Evolutionary conservation across 306 rosid genomes (phyloP), one percentile per base, ranked within the genome.

Genomic region (Glycine tomentella): DNA sequence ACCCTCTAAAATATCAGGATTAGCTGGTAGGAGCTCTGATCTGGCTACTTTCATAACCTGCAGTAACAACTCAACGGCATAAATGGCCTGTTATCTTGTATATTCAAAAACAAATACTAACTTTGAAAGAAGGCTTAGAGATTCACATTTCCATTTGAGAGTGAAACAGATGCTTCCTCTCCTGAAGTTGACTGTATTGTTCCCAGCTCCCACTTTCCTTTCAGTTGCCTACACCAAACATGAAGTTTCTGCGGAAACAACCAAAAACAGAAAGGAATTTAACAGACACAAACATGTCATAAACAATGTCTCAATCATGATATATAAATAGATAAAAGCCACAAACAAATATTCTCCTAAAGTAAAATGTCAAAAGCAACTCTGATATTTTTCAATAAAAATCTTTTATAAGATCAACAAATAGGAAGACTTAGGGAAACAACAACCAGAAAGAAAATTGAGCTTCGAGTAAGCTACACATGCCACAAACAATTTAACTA

Each of bases 1-100:
- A 65, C 94, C 99, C 78, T 90, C 91, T 65, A 96, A 79, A 69
- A 90, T 87, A 86, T 92, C 94, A 53, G 98, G 99, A 87, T 96
- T 96, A 59, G 97, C 98, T 3, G 99, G 99, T 51, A 90, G 78
- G 50, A 96, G 90, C 50, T 93, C 93, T 42, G 64, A 83, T 51
- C 87, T 85, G 36, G 87, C 65, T 50, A 96, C 90, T 77, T 86
- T 89, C 83, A 90, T 80, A 70, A 90, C 86, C 99, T 96, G 85
- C 80, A 57, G 46, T 57, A 69, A 83, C 87, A 87, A 57, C 65
- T 72, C 81, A 75, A 52, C 14, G 25, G 44, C 84, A 80, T 73
- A 73, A 57, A 83, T 77, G 75, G 81, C 74, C 70, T 52, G 76
- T 56, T 65, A 87, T 55, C 76, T 50, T 64, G 71, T 71, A 50